These are phyloP conservation scores for Oxytropis ochrocephala DNA, from an alignment of 306 rosid species.

Conservation along the genomic window DNA sequence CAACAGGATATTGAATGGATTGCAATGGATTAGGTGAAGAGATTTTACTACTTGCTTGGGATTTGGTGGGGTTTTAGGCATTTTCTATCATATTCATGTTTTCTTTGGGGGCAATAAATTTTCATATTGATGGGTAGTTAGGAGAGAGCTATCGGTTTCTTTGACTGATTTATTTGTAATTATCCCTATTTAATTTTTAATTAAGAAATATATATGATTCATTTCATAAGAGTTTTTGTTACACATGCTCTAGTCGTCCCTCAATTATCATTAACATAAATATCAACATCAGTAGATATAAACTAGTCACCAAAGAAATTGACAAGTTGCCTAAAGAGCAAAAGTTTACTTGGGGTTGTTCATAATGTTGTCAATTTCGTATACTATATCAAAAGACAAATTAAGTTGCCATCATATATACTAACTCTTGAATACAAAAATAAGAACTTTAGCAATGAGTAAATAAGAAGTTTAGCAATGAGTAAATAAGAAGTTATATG, in stretches of 20 bases:
- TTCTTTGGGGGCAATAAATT: background rate
- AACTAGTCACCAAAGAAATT: background rate
- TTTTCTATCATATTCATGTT: background rate
- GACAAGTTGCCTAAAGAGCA: background rate
- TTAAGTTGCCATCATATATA: no score
- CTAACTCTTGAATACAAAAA: no score
- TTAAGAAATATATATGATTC: background rate
- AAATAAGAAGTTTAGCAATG: no score
- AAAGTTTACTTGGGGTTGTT: no score
- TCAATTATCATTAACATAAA: background rate
- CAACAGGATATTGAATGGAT: conserved; percentile 42
- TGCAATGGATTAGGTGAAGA: conserved; percentile 9
- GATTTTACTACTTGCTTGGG: background rate
- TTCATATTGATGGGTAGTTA: background rate
- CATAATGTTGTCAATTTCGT: no score
- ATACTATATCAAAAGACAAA: no score
- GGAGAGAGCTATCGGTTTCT: conserved; percentile 17
- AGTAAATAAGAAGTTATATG: no score
- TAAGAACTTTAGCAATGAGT: no score
- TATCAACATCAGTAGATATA: background rate
- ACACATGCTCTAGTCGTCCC: no score
- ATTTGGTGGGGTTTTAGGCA: background rate
- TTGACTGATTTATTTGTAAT: conserved; percentile 25
- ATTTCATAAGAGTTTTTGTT: background rate
- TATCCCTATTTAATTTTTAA: background rate